Conservation (phyloP, 2,329 filamentous ascomycete genomes). For the Aspergillus brunneoviolaceus region DNA sequence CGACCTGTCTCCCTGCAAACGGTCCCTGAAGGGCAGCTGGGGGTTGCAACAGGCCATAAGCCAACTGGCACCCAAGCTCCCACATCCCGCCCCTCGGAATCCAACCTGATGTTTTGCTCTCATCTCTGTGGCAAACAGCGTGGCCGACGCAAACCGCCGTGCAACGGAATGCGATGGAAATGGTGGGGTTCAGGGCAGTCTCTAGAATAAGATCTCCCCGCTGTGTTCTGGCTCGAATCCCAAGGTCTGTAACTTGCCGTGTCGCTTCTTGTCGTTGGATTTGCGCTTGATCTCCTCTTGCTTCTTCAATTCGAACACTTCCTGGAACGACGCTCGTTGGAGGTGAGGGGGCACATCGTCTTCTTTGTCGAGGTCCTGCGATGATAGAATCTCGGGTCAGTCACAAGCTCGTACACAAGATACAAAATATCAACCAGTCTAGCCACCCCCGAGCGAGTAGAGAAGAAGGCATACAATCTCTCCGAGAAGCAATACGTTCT, state of each 20-base stretch:
- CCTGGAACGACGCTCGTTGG: conserved; percentile 62
- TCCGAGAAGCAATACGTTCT: conserved; percentile 93
- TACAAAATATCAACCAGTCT: background rate
- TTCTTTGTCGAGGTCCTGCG: conserved; percentile 86
- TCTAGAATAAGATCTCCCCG: conserved; percentile 70
- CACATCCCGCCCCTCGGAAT: background rate
- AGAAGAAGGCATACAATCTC: conserved; percentile 64
- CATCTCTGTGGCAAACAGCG: background rate
- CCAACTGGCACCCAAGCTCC: background rate
- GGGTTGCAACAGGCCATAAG: background rate
- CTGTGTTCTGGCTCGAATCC: conserved; percentile 87
- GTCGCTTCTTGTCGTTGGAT: conserved; percentile 68
- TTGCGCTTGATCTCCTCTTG: conserved; percentile 69
- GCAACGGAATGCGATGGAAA: background rate
- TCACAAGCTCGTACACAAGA: background rate
- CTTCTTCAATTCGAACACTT: conserved; percentile 72
- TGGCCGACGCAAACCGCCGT: background rate
- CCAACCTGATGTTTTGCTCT: background rate
- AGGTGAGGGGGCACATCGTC: conserved; percentile 77
- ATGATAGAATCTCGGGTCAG: background rate
- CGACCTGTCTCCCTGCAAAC: background rate
- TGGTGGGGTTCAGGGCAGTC: conserved; percentile 1
- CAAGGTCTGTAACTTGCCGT: conserved; percentile 69
- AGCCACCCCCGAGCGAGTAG: background rate
- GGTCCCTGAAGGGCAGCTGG: background rate